Base-by-base conservation (phyloP, 2,329 filamentous ascomycete species). In the Penicillium sp. region DNA sequence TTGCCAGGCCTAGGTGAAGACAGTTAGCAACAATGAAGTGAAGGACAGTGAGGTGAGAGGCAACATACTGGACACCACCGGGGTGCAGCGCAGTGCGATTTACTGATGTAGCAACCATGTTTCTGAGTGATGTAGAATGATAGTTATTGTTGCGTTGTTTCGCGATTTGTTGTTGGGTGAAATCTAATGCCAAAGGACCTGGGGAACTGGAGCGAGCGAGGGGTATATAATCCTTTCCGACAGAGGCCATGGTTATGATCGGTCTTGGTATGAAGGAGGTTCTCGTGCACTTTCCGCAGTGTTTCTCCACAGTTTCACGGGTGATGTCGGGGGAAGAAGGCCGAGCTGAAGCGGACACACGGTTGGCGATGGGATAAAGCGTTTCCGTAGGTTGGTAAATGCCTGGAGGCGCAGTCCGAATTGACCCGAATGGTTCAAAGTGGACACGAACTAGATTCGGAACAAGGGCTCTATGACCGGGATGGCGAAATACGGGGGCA, bases 11-110 rank as follows among this genome's bases (percentile, higher is more conserved):
- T 95, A 52, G 34, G 26, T 32, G 11, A 38, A 53, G 35, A 49
- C 27, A 45, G 55, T 66, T 56, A 63, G 57, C 52, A 52, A 60
- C 57, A 49, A 49, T 34, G 47, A 48, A 47, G 55, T 32, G 51
- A 41, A n/a, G 46, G 35, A 23, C 55, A 44, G 35, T 43, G 52
- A 64, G 47, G 34, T 26, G 52, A 36, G 41, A 35, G 43, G 43
- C 39, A 54, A 87, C 90, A 76, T 84, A 95, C 90, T 89, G 82
- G 65, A 97, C 88, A 86, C 92, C 92, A 74, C 85, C 81, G 60
- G 92, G 92, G 84, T 96, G 91, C 67, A 96, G 87, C 69, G 85
- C 85, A 69, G 92, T 97, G 81, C 92, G 93, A 85, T 97, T 96
- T 71, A 97, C 84, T 67, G 76, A 81, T 64, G 80, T 75, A 63